Evolutionary conservation across 176 grass and related monocot species (phyloP), one percentile per base, ranked within the genome.

Genomic region (Coix lacrymajobi): DNA sequence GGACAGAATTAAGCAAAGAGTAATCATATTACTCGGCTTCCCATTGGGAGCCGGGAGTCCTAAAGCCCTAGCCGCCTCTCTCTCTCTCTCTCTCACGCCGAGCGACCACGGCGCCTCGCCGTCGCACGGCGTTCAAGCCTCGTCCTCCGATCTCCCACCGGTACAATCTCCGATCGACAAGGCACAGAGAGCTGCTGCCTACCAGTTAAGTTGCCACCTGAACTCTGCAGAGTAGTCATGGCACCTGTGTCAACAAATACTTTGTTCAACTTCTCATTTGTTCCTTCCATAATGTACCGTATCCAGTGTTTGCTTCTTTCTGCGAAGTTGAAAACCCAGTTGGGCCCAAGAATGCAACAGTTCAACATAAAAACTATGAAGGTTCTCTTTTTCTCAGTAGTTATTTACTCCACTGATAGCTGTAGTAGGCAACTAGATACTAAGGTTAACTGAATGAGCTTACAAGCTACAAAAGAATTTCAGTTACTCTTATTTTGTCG

Each of bases 181-280:
- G n/a, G n/a, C n/a, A n/a, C n/a, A n/a, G n/a, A n/a, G n/a, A n/a
- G n/a, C n/a, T n/a, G n/a, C n/a, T n/a, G n/a, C n/a, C n/a, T n/a
- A n/a, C n/a, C n/a, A n/a, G 63, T 91, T 75, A 66, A 97, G 80
- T 93, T 93, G 87, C 91, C 87, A 26, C 87, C 91, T 60, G 94
- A 91, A 89, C 64, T 97, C 67, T 97, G 91, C 81, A 91, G 75
- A 62, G 62, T 97, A 28, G 88, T 97, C 64, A 84, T 97, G 81
- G 77, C 84, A 49, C 89, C 94, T 34, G 66, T 97, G 43, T 86
- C 84, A 2, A 37, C 84, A 44, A 83, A 84, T 75, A 91, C 70
- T 86, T 57, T 97, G 62, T 49, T 60, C 66, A 85, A 65, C 40
- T 97, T 97, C 70, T 87, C 60, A 30, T 84, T 83, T 78, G 43